These are phyloP conservation scores for Gigaspora rosea DNA, from an alignment of 192 early-diverging fungal genomes.

Conservation along the genomic window DNA sequence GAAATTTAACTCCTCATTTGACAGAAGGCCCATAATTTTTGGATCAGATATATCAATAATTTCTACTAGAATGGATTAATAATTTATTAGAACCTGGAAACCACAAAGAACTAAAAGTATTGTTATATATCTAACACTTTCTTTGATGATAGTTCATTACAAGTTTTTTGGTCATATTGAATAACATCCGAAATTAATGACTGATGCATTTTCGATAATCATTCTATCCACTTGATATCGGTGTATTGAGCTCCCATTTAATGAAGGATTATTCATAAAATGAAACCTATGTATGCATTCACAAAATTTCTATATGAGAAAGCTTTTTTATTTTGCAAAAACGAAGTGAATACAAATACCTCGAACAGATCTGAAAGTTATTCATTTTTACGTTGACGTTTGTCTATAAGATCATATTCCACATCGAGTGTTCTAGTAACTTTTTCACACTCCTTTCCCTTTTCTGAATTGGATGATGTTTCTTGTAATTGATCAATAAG, in stretches of 20 bases:
- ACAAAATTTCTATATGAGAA: slow-evolving; percentile 12
- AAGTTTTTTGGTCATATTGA: slow-evolving; percentile 22
- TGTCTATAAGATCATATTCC: background rate
- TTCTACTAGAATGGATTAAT: slow-evolving; percentile 25
- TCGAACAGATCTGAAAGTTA: background rate
- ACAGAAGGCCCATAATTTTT: background rate
- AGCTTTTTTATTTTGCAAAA: slow-evolving; percentile 18
- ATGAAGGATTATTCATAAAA: slow-evolving; percentile 13
- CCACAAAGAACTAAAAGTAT: background rate
- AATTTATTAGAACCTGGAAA: slow-evolving; percentile 22
- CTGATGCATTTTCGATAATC: background rate
- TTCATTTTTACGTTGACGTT: background rate
- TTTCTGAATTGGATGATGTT: background rate
- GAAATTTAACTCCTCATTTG: slow-evolving; percentile 17
- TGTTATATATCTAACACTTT: background rate
- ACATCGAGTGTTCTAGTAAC: background rate
- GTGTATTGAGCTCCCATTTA: slow-evolving; percentile 29
- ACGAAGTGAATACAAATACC: slow-evolving; percentile 1
- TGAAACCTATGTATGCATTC: slow-evolving; percentile 3
- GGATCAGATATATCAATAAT: slow-evolving; percentile 24
- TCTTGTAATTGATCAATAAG: slow-evolving; percentile 12
- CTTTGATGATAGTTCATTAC: slow-evolving; percentile 1
- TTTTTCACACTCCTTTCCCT: background rate
- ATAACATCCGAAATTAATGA: slow-evolving; percentile 11
- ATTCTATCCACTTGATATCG: slow-evolving; percentile 18